Evolutionary conservation across 2,329 filamentous ascomycete genomes (phyloP), one percentile per base, ranked within the genome.

Genomic region (Exophiala bonariae): DNA sequence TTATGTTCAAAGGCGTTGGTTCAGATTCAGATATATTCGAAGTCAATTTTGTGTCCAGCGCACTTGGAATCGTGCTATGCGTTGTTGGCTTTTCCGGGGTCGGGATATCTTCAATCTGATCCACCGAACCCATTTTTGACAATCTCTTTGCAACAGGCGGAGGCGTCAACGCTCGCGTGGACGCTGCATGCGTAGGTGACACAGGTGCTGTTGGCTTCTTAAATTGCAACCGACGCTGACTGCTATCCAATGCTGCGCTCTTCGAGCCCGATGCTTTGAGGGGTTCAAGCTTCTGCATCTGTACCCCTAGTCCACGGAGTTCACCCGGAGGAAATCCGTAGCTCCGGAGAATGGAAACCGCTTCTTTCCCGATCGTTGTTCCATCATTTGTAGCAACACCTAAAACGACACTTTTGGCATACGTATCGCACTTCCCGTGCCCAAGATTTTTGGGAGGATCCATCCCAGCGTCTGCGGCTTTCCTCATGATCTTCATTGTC

Each of bases 371-470:
- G 31, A 97, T 78, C 1, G 80, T 66, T 20, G 86, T 81, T 20
- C 80, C 78, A 41, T 82, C 79, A 63, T 95, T 86, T 0, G 92
- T 97, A 3, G 91, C 83, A 13, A 96, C 82, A 1, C 92, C 91
- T 50, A 99, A 85, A 2, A 83, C 66, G 7, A 86, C 68, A 59
- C 89, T 95, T 66, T 95, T 97, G 72, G 89, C 97, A 73, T 91
- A 95, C 0, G 83, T 87, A 63, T 99, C 93, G 62, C 93, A 99
- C 67, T 90, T 92, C 1, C 93, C 93, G 67, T 97, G 93, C 0
- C 93, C 93, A 1, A 99, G 76, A 68, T 96, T 90, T 63, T 99
- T 99, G 0, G 86, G 83, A 2, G 93, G 89, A 63, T 97, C 91
- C 13, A 96, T 70, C 0, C 93, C 93, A 13, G 93, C 92, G 69